phyloP scores from a whole-genome alignment of 495 filamentous ascomycete genomes.

The Antarctomyces pellizariae region DNA sequence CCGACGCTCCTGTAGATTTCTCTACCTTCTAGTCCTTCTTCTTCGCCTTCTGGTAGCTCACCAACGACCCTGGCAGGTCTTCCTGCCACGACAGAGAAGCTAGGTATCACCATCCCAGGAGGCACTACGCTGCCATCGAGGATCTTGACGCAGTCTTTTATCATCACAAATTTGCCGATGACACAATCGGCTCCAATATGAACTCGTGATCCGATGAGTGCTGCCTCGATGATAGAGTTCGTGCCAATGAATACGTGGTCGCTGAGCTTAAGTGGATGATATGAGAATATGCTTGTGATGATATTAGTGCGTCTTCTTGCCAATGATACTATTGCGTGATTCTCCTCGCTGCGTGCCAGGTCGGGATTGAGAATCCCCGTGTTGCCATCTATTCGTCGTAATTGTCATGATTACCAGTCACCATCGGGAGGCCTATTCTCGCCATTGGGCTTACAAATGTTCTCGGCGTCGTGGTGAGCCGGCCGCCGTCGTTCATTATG shows the following conservation, averaged over 20 bases:
- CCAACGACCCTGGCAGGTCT: conserved; percentile 62
- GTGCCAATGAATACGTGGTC: conserved; percentile 79
- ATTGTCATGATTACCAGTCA: too few relatives aligned
- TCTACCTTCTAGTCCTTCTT: conserved; percentile 33
- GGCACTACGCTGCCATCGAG: conserved; percentile 66
- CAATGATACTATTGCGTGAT: background rate
- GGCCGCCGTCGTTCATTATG: too few relatives aligned
- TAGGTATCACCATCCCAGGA: conserved; percentile 72
- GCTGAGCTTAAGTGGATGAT: conserved; percentile 72
- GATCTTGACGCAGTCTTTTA: conserved; percentile 76
- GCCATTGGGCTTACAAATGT: too few relatives aligned
- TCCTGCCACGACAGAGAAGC: conserved; percentile 67
- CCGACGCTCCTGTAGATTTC: conserved; percentile 28
- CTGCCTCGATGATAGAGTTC: conserved; percentile 50
- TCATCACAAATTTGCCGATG: conserved; percentile 62
- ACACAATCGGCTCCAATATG: conserved; percentile 51
- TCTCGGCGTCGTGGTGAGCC: too few relatives aligned
- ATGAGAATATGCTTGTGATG: conserved; percentile 31
- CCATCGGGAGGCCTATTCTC: too few relatives aligned
- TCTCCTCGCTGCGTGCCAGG: too few relatives aligned
- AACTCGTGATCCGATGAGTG: conserved; percentile 58
- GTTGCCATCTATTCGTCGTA: too few relatives aligned
- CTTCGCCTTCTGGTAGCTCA: conserved; percentile 59
- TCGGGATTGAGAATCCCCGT: too few relatives aligned
- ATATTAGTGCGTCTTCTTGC: background rate